Percentiles rank a stretch among this genome's conserved stretches.
These are phyloP conservation scores for Adansonia digitata DNA, from an alignment of 345 rosid species.

Conservation along the genomic window DNA sequence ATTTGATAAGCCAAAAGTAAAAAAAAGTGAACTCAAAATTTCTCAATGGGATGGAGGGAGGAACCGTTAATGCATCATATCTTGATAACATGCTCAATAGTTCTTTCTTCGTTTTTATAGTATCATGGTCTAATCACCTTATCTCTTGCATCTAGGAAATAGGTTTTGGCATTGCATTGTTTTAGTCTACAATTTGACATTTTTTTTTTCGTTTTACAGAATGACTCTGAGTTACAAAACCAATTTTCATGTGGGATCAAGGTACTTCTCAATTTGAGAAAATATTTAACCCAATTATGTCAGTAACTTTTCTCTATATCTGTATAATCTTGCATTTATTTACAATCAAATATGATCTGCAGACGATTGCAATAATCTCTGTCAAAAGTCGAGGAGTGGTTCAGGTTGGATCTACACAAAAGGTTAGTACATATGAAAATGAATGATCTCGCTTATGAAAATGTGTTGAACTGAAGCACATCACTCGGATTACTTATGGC, in stretches of 20 bases:
- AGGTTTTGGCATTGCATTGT: background rate
- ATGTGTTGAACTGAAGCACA: background rate
- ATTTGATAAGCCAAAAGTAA: too few species aligned
- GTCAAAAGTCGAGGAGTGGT: slow-evolving; percentile 59
- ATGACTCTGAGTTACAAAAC: slow-evolving; percentile 26
- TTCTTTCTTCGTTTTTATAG: background rate
- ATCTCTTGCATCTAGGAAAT: background rate
- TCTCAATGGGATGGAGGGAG: too few species aligned
- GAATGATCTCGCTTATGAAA: background rate
- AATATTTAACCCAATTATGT: background rate
- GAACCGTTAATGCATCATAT: background rate
- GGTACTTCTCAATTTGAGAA: slow-evolving; percentile 25
- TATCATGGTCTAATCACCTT: background rate
- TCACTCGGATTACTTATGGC: background rate
- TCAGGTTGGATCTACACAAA: slow-evolving; percentile 73
- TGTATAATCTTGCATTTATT: background rate
- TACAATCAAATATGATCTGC: slow-evolving; percentile 23
- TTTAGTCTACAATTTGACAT: background rate
- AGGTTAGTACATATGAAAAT: slow-evolving; percentile 44
- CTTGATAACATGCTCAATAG: background rate
- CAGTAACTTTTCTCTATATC: background rate
- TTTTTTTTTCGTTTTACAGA: slow-evolving; percentile 21
- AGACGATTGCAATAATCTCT: slow-evolving; percentile 73
- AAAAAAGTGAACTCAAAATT: too few species aligned
- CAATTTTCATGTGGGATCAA: slow-evolving; percentile 49